Conservation (phyloP, 331 rosid genomes). For the Prunus yedoensis region DNA sequence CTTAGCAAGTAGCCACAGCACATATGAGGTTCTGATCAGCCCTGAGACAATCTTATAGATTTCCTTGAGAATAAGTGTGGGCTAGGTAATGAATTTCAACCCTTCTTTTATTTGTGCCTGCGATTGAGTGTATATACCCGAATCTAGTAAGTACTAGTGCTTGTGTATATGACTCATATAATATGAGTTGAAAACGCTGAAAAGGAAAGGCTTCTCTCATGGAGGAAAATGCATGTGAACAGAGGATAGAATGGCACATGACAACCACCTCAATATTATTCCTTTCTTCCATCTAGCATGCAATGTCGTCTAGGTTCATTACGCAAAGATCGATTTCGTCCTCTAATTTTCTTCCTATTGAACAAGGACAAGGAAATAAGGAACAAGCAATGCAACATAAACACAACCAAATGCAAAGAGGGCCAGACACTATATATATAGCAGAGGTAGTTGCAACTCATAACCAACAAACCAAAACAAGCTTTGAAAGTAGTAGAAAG, state of each 20-base stretch:
- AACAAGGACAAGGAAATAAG: slow-evolving; percentile 4
- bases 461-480: background rate
- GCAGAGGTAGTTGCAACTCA: background rate
- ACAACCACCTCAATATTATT: slow-evolving; percentile 17
- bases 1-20: background rate
- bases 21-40: background rate
- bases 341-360: background rate
- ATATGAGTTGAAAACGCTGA: background rate
- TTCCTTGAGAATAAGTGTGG: background rate
- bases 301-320: slow-evolving; percentile 34
- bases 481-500: background rate
- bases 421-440: slow-evolving; percentile 24
- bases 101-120: background rate
- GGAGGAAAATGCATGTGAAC: slow-evolving; percentile 1
- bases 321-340: background rate
- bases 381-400: background rate
- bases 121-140: background rate
- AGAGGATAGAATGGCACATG: slow-evolving; percentile 13
- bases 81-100: background rate
- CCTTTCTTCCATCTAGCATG: slow-evolving; percentile 21
- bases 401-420: background rate
- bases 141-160: background rate
- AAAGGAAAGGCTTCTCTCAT: background rate
- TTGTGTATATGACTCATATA: background rate
- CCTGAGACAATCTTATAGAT: background rate